Base-by-base conservation (phyloP, 306 rosid species). In the Nissolia schottii region DNA sequence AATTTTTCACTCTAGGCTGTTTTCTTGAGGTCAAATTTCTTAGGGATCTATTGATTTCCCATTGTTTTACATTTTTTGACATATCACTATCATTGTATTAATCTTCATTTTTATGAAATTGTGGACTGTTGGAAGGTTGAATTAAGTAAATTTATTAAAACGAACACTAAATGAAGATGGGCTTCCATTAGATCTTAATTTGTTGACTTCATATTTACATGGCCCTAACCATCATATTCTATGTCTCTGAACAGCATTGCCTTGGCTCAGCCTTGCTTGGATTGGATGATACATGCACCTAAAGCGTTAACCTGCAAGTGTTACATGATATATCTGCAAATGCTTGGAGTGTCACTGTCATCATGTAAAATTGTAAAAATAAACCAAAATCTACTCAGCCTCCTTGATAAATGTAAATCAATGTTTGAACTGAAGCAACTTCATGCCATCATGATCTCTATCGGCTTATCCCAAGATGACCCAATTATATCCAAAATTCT, bases 371-470 rank as follows among this genome's bases (percentile, higher is more conserved):
- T 57, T 67, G 69, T 78, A 29, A 29, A 15, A 74, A 28, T 46
- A 23, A 67, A 70, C 72, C 87, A 69, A 51, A 73, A 67, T 65
- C 48, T 80, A 37, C 66, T 77, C 49, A 34, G 73, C 57, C 79
- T 84, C 45, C 78, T 82, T 76, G 79, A 80, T 27, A 55, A 74
- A 48, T 85, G 89, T 86, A 91, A 77, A 77, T 87, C 93, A 22
- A 82, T 91, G 87, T 69, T 67, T 41, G 88, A 89, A 29, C 81
- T 91, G 49, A 91, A 79, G 79, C 83, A 81, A 80, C 79, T 82
- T 29, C 89, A 89, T 70, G 91, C 96, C 56, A 45, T 87, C 48
- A 45, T 86, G 78, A 63, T 79, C 77, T 80, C 86, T 77, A 28
- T 55, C 7, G 96, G 93, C 35, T 70, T 89, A 66, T 85, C 85